Evolutionary conservation across 2,329 filamentous ascomycete species (phyloP), one percentile per base, ranked within the genome.

Genomic region (Huntiella savannae): DNA sequence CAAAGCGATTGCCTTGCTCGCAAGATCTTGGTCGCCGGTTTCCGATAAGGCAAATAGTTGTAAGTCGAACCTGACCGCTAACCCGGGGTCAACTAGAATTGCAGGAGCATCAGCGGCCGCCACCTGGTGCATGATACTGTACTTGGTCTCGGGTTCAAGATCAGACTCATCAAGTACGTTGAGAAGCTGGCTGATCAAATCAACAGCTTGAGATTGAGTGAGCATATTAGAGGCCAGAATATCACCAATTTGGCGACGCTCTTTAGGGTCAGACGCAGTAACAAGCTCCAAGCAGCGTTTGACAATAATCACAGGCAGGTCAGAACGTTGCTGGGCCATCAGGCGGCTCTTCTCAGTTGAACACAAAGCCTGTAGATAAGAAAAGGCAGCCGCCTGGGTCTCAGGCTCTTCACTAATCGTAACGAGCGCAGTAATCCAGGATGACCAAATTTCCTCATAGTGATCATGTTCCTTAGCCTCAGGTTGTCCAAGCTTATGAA

Each of bases 401-500:
- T 47, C 28, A n/a, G 43, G 19, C 12, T 34, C 38, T 3, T 55
- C 13, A 11, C 15, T 46, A 13, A 54, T 51, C 4, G 56, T 52
- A 16, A 75, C 54, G 3, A 72, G 56, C 2, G 59, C 57, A 4
- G 61, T 55, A 0, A 67, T 55, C 54, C 71, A 67, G 0, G 58
- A 53, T 17, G 56, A 59, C 70, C 71, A 75, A 1, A 68, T 58
- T 1, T 52, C 51, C 7, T 58, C 55, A 44, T 68, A 70, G 0
- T 58, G 37, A 16, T 33, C 35, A 41, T 43, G n/a, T 37, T 45
- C 39, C 55, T 0, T 54, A 53, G 0, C 57, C 57, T 47, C 58
- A 63, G 46, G 54, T 62, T 35, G 60, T 59, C 12, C 68, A 36
- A 77, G 63, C 1, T 70, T 59, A 41, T 77, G 70, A 0, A 93